Evolutionary conservation across 768 basidiomycete genomes (phyloP), one percentile per base, ranked within the genome.

Genomic region (Russula compacta): DNA sequence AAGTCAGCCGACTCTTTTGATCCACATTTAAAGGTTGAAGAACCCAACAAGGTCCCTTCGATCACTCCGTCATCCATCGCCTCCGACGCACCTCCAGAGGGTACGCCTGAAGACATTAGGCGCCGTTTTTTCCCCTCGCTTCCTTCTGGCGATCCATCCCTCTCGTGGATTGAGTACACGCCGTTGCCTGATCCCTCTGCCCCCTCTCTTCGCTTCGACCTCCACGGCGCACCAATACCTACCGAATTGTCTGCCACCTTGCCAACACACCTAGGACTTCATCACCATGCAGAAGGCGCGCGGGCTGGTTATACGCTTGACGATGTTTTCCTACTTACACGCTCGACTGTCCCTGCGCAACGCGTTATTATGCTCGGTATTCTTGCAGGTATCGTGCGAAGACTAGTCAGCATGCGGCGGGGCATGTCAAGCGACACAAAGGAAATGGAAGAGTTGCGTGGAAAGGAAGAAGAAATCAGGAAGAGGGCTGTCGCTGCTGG

Each of bases 231-330:
- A 10, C 81, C 83, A 0, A 85, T 95, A n/a, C 77, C 89, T 1
- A 60, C 75, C 0, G 69, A 76, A 2, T 67, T 84, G 2, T 81
- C 83, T 2, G 71, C 77, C 0, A 77, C 76, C 1, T 76, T 95
- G 3, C 93, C 92, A 2, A 86, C 89, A 0, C 86, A 93, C 73
- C 79, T 92, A 6, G 94, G 94, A 4, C 76, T 95, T 3, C 93
- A 98, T 72, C 94, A 97, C 69, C 94, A 95, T 69, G 86, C 92
- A 0, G 85, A 90, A 58, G 77, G 78, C 6, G 81, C 86, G 1
- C 83, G 79, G 59, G 94, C 94, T 0, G 94, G 93, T 0, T 97
- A 97, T 72, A 94, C 91, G 0, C 75, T 95, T 1, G 85, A 91
- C 47, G 94, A 95, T 61, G 77, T 95, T 4, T 85, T 95, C 48